These are phyloP conservation scores for Wallacemonas sp. DNA, from an alignment of 208 protist species.

Conservation along the genomic window DNA sequence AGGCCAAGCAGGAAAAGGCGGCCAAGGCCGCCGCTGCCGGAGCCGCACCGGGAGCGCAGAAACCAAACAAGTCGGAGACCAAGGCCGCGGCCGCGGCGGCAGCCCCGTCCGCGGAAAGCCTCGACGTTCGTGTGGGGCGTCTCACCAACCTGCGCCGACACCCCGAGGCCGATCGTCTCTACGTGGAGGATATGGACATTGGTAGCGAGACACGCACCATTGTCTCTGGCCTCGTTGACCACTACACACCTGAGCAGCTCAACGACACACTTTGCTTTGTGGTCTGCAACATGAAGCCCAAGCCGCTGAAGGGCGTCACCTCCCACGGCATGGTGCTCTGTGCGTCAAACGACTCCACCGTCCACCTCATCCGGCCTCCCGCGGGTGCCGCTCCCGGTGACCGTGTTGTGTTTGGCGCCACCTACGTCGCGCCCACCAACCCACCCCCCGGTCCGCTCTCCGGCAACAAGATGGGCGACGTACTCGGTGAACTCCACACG, in stretches of 20 bases:
- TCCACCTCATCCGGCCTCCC: conserved; percentile 60
- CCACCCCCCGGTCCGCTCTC: conserved; percentile 24
- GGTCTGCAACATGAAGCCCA: conserved; percentile 94
- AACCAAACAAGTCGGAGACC: conserved; percentile 3
- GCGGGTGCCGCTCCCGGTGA: conserved; percentile 60
- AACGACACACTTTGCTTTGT: conserved; percentile 73
- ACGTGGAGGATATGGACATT: conserved; percentile 92
- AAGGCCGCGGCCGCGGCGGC: conserved; percentile 9
- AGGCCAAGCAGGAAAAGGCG: conserved; percentile 64
- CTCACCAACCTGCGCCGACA: conserved; percentile 81
- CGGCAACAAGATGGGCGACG: conserved; percentile 53
- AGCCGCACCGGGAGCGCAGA: background rate
- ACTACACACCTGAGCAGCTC: conserved; percentile 77
- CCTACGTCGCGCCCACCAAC: conserved; percentile 19
- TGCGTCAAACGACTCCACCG: conserved; percentile 53
- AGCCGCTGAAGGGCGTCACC: conserved; percentile 81
- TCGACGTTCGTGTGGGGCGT: conserved; percentile 82
- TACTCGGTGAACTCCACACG: conserved; percentile 60
- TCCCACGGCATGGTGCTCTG: conserved; percentile 94
- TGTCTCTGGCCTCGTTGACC: conserved; percentile 87
- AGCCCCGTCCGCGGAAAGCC: conserved; percentile 2
- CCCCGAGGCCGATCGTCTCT: conserved; percentile 84
- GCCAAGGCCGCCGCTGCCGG: conserved; percentile 34
- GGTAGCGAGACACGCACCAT: conserved; percentile 89
- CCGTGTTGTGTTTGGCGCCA: conserved; percentile 54